Base-by-base conservation (phyloP, 345 rosid genomes). In the Geranium brycei region DNA sequence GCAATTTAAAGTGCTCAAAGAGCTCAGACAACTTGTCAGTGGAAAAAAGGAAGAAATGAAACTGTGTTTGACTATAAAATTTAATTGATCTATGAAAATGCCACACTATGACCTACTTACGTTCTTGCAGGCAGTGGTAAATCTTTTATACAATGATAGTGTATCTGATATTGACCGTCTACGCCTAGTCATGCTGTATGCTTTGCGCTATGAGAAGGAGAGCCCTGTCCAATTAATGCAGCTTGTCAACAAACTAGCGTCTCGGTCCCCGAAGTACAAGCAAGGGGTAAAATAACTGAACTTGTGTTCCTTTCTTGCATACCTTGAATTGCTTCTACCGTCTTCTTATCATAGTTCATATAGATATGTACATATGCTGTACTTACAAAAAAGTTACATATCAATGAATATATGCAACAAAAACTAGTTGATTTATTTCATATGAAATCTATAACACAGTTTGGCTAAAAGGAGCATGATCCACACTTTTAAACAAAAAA, bases 211-310 rank as follows among this genome's bases (percentile, higher is more conserved):
- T 71, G 99, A 93, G 89, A 93, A 93, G 78, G 99, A 93, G 72
- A 91, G 91, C 67, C 89, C 97, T 30, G 96, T 93, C 68, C 96
- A 93, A 67, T 72, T 93, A 75, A 93, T 93, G 99, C 99, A 93
- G 79, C 87, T 93, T 60, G 86, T 90, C 72, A 93, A 90, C 81
- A 93, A 87, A 79, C 72, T 93, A 71, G 89, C 97, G 66, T 80
- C 92, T 73, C 83, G 80, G 69, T 86, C 91, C 73, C 88, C 96
- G 32, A 90, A 88, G 76, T 93, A 90, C 87, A 90, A 93, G 76
- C 84, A 90, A 58, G 97, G 97, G 89, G 99, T 93, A 87, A 81
- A 58, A 28, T 56, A 51, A 65, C 59, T 38, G 64, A 60, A 65
- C 68, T 28, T 69, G 17, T 56, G 18, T 57, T 51, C 58, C 12